Conservation (phyloP, 345 rosid species). For the Melaleuca quinquenervia region DNA sequence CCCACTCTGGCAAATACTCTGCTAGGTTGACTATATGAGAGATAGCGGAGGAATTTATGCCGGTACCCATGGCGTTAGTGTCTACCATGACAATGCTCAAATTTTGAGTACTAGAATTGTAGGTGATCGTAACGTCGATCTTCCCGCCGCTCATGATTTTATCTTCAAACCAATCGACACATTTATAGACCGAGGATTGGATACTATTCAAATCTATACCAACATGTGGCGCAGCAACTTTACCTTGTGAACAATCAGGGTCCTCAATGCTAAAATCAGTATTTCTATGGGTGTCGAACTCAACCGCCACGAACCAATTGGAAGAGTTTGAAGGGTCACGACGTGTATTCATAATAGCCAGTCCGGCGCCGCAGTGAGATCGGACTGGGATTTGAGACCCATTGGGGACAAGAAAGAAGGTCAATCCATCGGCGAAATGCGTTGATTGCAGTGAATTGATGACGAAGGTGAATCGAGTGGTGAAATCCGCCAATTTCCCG, state of each 20-base stretch:
- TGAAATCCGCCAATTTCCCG: neutral
- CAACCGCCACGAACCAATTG: slow-evolving; percentile 5
- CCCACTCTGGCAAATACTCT: slow-evolving; percentile 7
- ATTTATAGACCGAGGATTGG: neutral
- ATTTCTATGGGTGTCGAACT: too few relatives aligned
- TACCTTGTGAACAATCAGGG: too few relatives aligned
- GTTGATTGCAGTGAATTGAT: rapidly evolving
- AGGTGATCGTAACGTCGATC: neutral
- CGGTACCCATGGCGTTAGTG: neutral
- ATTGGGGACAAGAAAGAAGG: slow-evolving; percentile 8
- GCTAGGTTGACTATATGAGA: neutral
- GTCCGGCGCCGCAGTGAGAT: too few relatives aligned
- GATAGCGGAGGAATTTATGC: neutral
- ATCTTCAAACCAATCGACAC: neutral
- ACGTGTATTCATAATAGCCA: too few relatives aligned
- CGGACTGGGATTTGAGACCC: neutral
- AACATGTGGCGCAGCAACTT: neutral
- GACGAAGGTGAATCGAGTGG: slow-evolving; percentile 10
- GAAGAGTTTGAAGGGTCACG: too few relatives aligned
- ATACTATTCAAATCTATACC: slow-evolving; percentile 5
- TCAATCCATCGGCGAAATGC: neutral
- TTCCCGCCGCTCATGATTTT: neutral
- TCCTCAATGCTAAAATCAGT: too few relatives aligned
- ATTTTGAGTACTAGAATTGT: neutral
- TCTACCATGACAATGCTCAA: neutral